Conservation (phyloP, 148 eudicot species). For the Silene latifolia region DNA sequence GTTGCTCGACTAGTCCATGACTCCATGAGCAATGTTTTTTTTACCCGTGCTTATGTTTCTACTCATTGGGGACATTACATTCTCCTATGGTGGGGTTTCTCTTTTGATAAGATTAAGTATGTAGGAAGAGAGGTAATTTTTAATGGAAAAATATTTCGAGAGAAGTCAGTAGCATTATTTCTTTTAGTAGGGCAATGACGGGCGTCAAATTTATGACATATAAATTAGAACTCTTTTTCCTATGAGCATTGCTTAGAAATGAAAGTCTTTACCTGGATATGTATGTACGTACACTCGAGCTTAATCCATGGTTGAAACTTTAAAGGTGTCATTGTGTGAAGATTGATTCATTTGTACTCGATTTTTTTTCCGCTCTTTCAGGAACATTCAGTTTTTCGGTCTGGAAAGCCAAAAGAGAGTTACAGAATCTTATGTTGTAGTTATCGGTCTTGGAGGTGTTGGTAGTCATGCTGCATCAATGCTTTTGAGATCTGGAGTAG, state of each 20-base stretch:
- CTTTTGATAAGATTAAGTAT: neutral
- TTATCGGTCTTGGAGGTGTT: constrained; percentile 98
- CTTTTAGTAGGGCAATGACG: neutral
- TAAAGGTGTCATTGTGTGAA: neutral
- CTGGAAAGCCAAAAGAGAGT: constrained; percentile 72
- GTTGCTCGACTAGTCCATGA: neutral
- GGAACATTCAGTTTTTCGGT: constrained; percentile 97
- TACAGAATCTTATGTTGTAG: constrained; percentile 74
- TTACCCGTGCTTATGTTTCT: neutral
- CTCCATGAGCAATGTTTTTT: neutral
- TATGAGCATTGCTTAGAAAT: neutral
- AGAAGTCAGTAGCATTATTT: neutral
- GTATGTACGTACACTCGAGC: neutral
- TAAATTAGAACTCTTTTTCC: neutral
- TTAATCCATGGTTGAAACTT: neutral
- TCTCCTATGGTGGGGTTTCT: neutral
- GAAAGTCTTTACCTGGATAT: neutral
- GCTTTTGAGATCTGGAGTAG: constrained; percentile 97
- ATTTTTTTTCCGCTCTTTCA: constrained; percentile 22
- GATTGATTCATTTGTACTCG: constrained; percentile 15
- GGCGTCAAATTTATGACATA: neutral
- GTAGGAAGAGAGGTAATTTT: neutral
- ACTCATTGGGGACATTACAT: neutral
- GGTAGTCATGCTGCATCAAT: constrained; percentile 99
- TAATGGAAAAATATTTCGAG: neutral